Evolutionary conservation across 306 rosid species (phyloP).

Genomic region (Vigna trinervia): DNA sequence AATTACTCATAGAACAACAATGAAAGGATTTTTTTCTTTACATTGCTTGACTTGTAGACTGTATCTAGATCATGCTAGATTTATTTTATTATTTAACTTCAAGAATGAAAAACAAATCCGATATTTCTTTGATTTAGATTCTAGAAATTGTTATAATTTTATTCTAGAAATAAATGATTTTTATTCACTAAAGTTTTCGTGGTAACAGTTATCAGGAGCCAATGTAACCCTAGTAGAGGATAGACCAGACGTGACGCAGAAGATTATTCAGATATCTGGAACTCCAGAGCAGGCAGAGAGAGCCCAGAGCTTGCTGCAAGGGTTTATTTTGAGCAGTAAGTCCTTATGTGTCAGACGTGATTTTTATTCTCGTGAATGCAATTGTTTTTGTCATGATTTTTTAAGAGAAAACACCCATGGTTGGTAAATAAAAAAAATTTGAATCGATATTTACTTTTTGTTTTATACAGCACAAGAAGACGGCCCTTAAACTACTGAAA

Average conservation of each 20-base stretch:
- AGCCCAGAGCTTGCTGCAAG: constrained; percentile 98
- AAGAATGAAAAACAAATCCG: constrained; percentile 4
- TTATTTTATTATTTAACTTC: constrained; percentile 27
- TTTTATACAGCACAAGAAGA: constrained; percentile 91
- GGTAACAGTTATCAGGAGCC: constrained; percentile 91
- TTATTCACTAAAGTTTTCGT: constrained; percentile 36
- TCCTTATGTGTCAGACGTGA: constrained; percentile 28
- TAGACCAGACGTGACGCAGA: constrained; percentile 74
- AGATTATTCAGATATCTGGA: constrained; percentile 90
- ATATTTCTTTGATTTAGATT: constrained; percentile 10
- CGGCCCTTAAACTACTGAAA: constrained; percentile 60
- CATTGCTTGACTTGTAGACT: neutral
- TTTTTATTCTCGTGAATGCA: constrained; percentile 2
- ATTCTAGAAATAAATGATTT: too few species aligned
- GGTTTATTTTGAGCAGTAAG: constrained; percentile 97
- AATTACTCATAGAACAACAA: constrained; percentile 30
- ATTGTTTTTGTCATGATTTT: constrained; percentile 16
- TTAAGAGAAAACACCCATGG: neutral
- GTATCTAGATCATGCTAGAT: neutral
- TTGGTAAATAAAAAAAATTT: constrained; percentile 19
- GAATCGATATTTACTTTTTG: constrained; percentile 28
- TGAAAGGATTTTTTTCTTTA: neutral
- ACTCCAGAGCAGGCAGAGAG: constrained; percentile 97
- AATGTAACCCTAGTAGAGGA: constrained; percentile 88
- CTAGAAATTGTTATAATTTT: neutral